phyloP scores from a whole-genome alignment of 2,329 filamentous ascomycete genomes.

The Cercospora sp. region DNA sequence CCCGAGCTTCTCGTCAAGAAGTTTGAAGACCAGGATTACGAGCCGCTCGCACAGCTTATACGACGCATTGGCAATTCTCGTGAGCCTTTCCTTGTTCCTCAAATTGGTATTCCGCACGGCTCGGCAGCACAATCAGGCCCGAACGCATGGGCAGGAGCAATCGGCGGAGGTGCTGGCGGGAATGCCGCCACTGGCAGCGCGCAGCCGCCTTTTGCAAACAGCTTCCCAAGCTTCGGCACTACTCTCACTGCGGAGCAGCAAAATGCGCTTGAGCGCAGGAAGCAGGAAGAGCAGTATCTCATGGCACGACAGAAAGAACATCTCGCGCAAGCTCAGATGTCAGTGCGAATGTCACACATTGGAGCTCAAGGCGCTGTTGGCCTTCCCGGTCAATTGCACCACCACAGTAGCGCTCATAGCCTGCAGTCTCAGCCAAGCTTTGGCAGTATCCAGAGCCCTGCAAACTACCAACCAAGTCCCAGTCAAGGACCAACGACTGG shows the following conservation, averaged over 20 bases:
- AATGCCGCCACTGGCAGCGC: conserved; percentile 31
- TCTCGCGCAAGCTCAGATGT: conserved; percentile 80
- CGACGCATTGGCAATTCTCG: conserved; percentile 94
- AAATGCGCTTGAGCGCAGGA: conserved; percentile 91
- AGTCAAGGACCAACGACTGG: conserved; percentile 48
- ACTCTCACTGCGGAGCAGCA: conserved; percentile 97
- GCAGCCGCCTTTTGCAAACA: conserved; percentile 83
- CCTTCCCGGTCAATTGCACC: conserved; percentile 66
- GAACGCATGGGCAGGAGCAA: conserved; percentile 45
- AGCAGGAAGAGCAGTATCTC: conserved; percentile 96
- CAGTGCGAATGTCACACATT: conserved; percentile 66
- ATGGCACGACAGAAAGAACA: conserved; percentile 96
- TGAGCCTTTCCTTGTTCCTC: conserved; percentile 94
- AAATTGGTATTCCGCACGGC: conserved; percentile 92
- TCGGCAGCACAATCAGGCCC: conserved; percentile 53
- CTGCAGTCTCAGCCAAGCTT: conserved; percentile 97
- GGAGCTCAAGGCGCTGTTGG: conserved; percentile 46
- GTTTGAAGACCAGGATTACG: conserved; percentile 88
- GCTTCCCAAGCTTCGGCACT: conserved; percentile 94
- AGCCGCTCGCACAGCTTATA: conserved; percentile 91
- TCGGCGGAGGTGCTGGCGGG: conserved; percentile 10
- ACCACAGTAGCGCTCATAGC: conserved; percentile 93
- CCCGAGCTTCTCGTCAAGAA: conserved; percentile 94
- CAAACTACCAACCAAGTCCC: conserved; percentile 60
- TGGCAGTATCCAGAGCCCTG: conserved; percentile 86